These are phyloP conservation scores for Kwoniella dendrophila DNA, from an alignment of 768 basidiomycete species.

Conservation along the genomic window DNA sequence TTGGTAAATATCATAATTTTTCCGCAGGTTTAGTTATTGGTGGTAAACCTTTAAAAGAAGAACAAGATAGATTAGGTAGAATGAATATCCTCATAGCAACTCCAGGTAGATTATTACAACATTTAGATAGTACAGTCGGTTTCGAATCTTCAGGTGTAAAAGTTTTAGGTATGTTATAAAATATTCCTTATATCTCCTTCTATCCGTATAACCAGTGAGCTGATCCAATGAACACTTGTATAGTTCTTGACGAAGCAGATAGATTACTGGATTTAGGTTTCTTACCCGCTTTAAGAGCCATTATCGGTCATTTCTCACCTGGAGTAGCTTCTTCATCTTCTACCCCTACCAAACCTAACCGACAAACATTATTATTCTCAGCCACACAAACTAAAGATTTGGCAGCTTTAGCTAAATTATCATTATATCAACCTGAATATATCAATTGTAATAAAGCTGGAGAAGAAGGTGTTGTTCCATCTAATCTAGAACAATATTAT, in stretches of 20 bases:
- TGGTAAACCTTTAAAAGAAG: slow-evolving; percentile 92
- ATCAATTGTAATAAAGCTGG: slow-evolving; percentile 62
- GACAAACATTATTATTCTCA: slow-evolving; percentile 94
- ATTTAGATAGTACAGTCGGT: slow-evolving; percentile 97
- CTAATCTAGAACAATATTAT: slow-evolving; percentile 84
- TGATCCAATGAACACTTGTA: neutral
- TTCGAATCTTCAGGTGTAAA: slow-evolving; percentile 92
- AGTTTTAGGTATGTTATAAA: slow-evolving; percentile 68
- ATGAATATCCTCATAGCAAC: slow-evolving; percentile 99
- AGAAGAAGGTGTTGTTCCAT: slow-evolving; percentile 63
- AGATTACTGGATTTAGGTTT: slow-evolving; percentile 97
- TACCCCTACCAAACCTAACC: slow-evolving; percentile 44
- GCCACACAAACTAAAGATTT: slow-evolving; percentile 91
- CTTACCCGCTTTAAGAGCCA: slow-evolving; percentile 79
- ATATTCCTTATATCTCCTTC: neutral
- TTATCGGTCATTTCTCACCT: slow-evolving; percentile 81
- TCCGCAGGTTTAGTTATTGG: slow-evolving; percentile 95
- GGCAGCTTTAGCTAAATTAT: slow-evolving; percentile 68
- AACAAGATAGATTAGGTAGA: slow-evolving; percentile 77
- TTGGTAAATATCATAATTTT: slow-evolving; percentile 87
- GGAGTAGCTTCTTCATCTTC: slow-evolving; percentile 10
- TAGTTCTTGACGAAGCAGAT: slow-evolving; percentile 96
- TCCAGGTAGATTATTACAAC: slow-evolving; percentile 89
- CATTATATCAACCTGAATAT: slow-evolving; percentile 76
- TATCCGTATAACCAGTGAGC: neutral